Evolutionary conservation across 257 asterid genomes (phyloP).

Genomic region (Solanum bulbocastanum): DNA sequence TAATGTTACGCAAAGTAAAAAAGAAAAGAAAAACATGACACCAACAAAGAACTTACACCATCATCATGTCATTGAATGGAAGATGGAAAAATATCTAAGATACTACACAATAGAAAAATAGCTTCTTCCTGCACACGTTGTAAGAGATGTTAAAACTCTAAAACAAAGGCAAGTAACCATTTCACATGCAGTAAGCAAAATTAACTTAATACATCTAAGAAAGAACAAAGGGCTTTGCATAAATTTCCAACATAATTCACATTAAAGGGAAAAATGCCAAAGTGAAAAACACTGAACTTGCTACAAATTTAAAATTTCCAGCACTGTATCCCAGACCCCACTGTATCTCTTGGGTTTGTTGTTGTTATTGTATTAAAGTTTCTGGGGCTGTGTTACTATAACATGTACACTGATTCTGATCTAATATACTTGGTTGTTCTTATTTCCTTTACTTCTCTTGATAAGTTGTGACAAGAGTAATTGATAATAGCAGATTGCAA

Average conservation of each 20-base stretch:
- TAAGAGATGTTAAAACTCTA: neutral
- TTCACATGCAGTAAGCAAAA: neutral
- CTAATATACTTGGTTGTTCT: too few relatives aligned
- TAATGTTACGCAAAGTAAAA: neutral
- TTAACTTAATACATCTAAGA: neutral
- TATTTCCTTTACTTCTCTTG: too few relatives aligned
- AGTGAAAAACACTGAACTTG: neutral
- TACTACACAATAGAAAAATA: conserved; percentile 40
- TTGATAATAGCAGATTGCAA: too few relatives aligned
- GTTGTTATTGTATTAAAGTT: too few relatives aligned
- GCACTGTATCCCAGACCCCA: too few relatives aligned
- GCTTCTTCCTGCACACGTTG: conserved; percentile 63
- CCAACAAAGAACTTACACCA: conserved; percentile 38
- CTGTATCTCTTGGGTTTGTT: too few relatives aligned
- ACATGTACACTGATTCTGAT: too few relatives aligned
- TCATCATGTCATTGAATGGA: conserved; percentile 68
- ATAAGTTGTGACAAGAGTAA: too few relatives aligned
- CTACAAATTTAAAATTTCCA: neutral
- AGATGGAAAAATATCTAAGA: conserved; percentile 47
- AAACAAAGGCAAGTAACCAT: neutral
- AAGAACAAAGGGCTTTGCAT: neutral
- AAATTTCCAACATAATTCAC: neutral
- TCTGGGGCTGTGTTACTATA: too few relatives aligned
- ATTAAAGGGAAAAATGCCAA: neutral
- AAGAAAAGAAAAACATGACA: neutral